phyloP scores from a whole-genome alignment of 2,329 filamentous ascomycete species.

The Alternaria solani region DNA sequence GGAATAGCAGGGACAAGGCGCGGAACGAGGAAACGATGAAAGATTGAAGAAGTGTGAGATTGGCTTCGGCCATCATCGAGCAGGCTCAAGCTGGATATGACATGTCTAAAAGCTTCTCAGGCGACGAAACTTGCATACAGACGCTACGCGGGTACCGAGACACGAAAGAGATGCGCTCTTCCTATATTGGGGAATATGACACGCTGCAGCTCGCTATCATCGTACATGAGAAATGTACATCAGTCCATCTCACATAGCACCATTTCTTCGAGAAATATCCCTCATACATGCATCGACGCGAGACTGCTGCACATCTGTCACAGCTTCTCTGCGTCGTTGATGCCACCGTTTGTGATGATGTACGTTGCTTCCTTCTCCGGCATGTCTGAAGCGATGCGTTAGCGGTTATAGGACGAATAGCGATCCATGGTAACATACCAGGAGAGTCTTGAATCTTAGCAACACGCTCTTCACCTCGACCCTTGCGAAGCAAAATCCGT shows the following conservation, averaged over 20 bases:
- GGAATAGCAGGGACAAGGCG: conserved; percentile 32
- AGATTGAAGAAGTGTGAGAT: neutral
- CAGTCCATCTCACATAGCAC: neutral
- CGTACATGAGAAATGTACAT: neutral
- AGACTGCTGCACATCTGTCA: conserved; percentile 38
- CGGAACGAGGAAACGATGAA: conserved; percentile 9
- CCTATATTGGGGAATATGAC: too few relatives aligned
- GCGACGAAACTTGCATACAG: too few relatives aligned
- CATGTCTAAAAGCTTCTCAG: too few relatives aligned
- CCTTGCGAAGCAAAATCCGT: conserved; percentile 71
- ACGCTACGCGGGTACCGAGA: too few relatives aligned
- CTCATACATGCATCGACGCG: neutral
- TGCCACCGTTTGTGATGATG: conserved; percentile 73
- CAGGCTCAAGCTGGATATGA: too few relatives aligned
- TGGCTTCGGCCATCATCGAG: too few relatives aligned
- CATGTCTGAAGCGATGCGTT: conserved; percentile 61
- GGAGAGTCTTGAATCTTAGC: conserved; percentile 74
- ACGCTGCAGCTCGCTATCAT: too few relatives aligned
- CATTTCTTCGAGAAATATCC: neutral
- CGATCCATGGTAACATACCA: conserved; percentile 54
- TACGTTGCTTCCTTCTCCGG: conserved; percentile 74
- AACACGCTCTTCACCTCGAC: conserved; percentile 73
- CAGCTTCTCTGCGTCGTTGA: conserved; percentile 71
- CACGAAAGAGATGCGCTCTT: too few relatives aligned
- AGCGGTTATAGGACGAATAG: conserved; percentile 26